Base-by-base conservation (phyloP, 495 filamentous ascomycete species). In the Letharia lupina region DNA sequence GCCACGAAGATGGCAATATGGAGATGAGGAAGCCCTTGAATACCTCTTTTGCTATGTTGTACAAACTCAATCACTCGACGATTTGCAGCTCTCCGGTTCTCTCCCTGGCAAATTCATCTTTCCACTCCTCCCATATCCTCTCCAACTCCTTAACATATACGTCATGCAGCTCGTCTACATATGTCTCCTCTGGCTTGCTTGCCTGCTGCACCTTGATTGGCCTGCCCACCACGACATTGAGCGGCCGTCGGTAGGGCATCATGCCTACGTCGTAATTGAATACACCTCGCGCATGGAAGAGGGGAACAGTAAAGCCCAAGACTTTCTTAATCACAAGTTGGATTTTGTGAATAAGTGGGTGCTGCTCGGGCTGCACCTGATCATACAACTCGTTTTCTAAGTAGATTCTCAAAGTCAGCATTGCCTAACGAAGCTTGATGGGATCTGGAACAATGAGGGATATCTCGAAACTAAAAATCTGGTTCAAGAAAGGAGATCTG, bases 261-360 rank as follows among this genome's bases (percentile, higher is more conserved):
- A 98, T 73, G 1, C 94, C 94, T 2, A 96, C 90, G 74, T 98
- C 94, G 68, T 98, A 98, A 72, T 98, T 98, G 75, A 98, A 97
- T 12, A 98, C 87, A 2, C 94, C 94, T 20, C 91, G 75, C 3
- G 92, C 93, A 76, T 96, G 93, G 65, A 97, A 86, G 40, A 96
- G 77, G 4, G 94, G 94, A 5, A 98, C 80, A 0, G 94, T 98
- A 71, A 96, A 98, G n/a, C 94, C 94, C 75, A 94, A 80, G 2
- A 87, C 77, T 65, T 85, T 86, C 78, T 98, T 93, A 40, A 94
- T 78, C 16, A 87, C 75, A 78, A 94, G 84, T 75, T 98, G 94
- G 23, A 88, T 67, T 72, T 83, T 84, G 74, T 91, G 86, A 65
- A 97, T 83, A 11, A 79, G 69, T 3, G 92, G 91, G 70, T 94